A percentile compares a stretch with the other conserved stretches of the same genome.
phyloP scores from a whole-genome alignment of 2,329 filamentous ascomycete genomes.

The Xylariaceae sp. region DNA sequence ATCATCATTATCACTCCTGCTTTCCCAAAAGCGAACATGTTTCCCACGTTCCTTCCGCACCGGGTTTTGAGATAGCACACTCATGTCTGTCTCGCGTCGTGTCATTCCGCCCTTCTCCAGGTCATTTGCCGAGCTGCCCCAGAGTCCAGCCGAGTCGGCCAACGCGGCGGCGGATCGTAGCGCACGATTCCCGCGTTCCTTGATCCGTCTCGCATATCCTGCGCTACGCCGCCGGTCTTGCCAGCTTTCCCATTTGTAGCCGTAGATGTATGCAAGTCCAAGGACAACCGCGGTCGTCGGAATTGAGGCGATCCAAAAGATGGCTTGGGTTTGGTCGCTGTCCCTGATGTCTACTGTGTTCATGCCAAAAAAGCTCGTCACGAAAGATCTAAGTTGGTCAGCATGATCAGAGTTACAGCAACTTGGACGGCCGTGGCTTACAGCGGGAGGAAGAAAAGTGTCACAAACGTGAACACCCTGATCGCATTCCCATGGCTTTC shows the following conservation, averaged over 20 bases:
- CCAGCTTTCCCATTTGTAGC: constrained; percentile 15
- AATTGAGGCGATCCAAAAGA: constrained; percentile 16
- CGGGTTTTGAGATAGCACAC: neutral
- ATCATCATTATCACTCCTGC: too few species aligned
- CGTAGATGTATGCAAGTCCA: constrained; percentile 15
- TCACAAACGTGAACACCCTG: constrained; percentile 18
- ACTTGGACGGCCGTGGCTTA: constrained; percentile 4
- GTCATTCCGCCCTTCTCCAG: neutral
- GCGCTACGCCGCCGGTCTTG: constrained; percentile 1
- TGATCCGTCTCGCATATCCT: neutral
- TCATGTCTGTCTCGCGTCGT: neutral
- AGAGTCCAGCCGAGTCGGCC: neutral
- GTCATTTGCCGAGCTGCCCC: neutral
- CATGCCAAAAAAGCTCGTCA: constrained; percentile 21
- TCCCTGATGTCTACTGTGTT: constrained; percentile 18
- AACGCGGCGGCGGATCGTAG: neutral
- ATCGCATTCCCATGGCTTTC: constrained; percentile 20
- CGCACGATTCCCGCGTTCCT: neutral
- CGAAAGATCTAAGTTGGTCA: constrained; percentile 12
- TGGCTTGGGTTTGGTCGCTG: constrained; percentile 8
- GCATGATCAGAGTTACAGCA: too few species aligned
- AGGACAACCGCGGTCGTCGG: constrained; percentile 14
- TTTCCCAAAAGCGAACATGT: neutral
- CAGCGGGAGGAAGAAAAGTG: constrained; percentile 17
- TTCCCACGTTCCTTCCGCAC: neutral